Evolutionary conservation across 768 basidiomycete species (phyloP), one percentile per base, ranked within the genome.

Genomic region (Pleurotus pulmonarius): DNA sequence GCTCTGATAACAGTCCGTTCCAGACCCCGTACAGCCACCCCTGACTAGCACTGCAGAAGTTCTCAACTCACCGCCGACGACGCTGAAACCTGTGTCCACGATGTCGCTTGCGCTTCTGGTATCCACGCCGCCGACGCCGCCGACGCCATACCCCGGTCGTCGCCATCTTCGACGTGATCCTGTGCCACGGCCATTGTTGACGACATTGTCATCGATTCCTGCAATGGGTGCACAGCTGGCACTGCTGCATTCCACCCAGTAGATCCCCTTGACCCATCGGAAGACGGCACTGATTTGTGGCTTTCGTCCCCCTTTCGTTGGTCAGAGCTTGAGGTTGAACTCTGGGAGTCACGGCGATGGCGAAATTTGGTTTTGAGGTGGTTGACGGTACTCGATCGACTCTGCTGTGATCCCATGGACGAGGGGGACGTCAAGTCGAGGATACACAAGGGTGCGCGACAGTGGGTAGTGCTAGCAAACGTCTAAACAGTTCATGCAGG

Each of bases 1-100:
- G 51, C 51, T 52, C 49, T 49, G 49, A 49, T 49, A 49, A 49
- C 49, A 49, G 29, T 47, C 26, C 16, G 48, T 52, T 52, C 51
- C 51, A 52, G 38, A 41, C 51, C 43, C 18, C 15, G 46, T 47
- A 52, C 51, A 52, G 51, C 51, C 51, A 52, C 51, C 51, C 38
- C 51, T 38, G 39, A 49, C 20, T 20, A 8, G n/a, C 49, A 26
- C n/a, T 29, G 26, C 29, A n/a, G 48, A 29, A 37, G n/a, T 49
- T 3, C 15, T 7, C 34, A 38, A 52, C 51, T 52, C 51, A 52
- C 51, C 51, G 51, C 38, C 16, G 24, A n/a, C 22, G 34, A 37
- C 6, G 38, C 51, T 41, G 51, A 52, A 52, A 39, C 51, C 51
- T 52, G 51, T 52, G 51, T 24, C 29, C 29, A 25, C 13, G 49